Evolutionary conservation across 2,329 filamentous ascomycete species (phyloP), one percentile per base, ranked within the genome.

Genomic region (Beauveria asiatica): DNA sequence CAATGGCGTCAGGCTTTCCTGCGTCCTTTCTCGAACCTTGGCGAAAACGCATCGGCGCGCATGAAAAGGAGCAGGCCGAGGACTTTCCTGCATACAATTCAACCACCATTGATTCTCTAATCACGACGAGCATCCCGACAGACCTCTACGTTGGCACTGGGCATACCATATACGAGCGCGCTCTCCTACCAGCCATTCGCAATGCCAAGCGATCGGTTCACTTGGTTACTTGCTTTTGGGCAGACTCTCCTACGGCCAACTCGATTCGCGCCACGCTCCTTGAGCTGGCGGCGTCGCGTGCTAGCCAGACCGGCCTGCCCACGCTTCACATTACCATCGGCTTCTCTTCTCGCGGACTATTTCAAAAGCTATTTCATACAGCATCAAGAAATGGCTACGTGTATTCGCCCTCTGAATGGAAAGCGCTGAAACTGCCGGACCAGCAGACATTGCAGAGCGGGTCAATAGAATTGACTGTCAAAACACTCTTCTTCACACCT

Each of bases 161-260:
- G 6, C 74, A 78, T 19, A 80, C 79, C 5, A 78, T 87, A 33
- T 85, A 80, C 65, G 76, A 77, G 0, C 73, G 76, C 44, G 73
- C 76, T 3, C 75, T 91, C 7, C 73, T 87, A 0, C 83, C 87
- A 1, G 82, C 84, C 9, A 79, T 92, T 3, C 73, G 82, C 5
- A 69, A 74, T 0, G 85, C 89, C 2, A 75, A 80, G 41, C 73
- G 79, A 52, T 89, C 91, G 66, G 75, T 92, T 30, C 83, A 92
- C 61, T 79, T 94, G 46, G 87, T 92, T 7, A 93, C 90, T 9
- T 93, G 90, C 72, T 94, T 92, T 73, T 92, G 89, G 89, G 85
- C 89, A 0, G 75, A 76, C 0, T 92, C 89, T 0, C 72, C 78
- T 1, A 86, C 84, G 0, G 76, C 86, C 19, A 74, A 80, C 4